These are phyloP conservation scores for Cucumis hystrix DNA, from an alignment of 306 rosid species.

Conservation along the genomic window DNA sequence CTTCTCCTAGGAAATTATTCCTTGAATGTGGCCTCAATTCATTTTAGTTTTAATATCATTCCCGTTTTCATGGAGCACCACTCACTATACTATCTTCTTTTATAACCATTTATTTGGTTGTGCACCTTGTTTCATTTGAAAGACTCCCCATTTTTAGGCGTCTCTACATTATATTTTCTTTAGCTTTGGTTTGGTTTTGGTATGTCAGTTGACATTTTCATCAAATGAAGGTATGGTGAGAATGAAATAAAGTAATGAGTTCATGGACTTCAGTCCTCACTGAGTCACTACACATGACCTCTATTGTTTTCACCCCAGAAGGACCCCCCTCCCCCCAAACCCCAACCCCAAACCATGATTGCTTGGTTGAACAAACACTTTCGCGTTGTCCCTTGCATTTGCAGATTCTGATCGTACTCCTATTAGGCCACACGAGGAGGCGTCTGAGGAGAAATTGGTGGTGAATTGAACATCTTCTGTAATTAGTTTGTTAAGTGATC, in stretches of 20 bases:
- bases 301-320: neutral
- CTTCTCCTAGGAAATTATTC: neutral
- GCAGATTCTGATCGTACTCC: no score
- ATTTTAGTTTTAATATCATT: neutral
- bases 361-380: no score
- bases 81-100: neutral
- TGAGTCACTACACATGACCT: neutral
- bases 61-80: neutral
- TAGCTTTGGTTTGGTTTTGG: neutral
- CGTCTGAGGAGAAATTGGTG: no score
- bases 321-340: neutral
- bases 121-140: neutral
- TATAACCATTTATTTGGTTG: neutral
- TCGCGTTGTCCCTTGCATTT: no score
- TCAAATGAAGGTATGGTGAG: neutral
- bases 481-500: no score
- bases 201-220: neutral
- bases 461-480: no score
- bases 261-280: neutral
- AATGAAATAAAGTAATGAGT: neutral
- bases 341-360: no score
- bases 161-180: neutral
- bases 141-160: neutral
- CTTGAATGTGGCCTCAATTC: neutral
- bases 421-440: no score